These are phyloP conservation scores for Phallus indusiatus DNA, from an alignment of 768 basidiomycete species.

Conservation along the genomic window DNA sequence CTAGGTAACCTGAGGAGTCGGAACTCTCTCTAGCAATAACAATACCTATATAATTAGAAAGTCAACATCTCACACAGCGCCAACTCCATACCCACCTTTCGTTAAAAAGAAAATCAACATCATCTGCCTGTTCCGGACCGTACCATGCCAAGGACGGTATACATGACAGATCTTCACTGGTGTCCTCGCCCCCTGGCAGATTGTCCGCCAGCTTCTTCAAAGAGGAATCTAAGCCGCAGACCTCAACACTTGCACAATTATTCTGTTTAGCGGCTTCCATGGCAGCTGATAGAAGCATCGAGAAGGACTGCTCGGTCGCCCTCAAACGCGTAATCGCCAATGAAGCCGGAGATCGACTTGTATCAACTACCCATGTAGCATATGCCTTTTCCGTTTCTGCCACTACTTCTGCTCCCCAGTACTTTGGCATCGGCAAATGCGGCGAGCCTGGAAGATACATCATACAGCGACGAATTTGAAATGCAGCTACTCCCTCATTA, in stretches of 20 bases:
- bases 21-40: neutral
- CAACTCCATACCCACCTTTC: conserved; percentile 29
- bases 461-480: conserved; percentile 14
- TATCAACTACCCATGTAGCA: conserved; percentile 39
- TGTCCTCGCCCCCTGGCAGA: conserved; percentile 24
- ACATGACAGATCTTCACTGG: conserved; percentile 29
- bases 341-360: conserved; percentile 21
- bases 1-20: no score
- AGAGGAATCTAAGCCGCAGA: conserved; percentile 35
- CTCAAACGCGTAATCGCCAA: conserved; percentile 38
- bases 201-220: conserved; percentile 20
- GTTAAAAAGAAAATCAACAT: conserved; percentile 38
- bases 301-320: conserved; percentile 23
- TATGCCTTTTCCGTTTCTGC: conserved; percentile 16
- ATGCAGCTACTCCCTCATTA: conserved; percentile 37
- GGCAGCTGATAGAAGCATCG: conserved; percentile 25
- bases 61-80: neutral
- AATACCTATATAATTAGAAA: neutral
- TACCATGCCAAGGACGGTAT: conserved; percentile 43
- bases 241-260: conserved; percentile 31
- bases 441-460: conserved; percentile 9
- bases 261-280: conserved; percentile 25
- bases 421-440: conserved; percentile 8
- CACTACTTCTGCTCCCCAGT: conserved; percentile 20
- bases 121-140: conserved; percentile 24